Conservation (phyloP, 2,329 filamentous ascomycete genomes). For the Ceratocystis huliohia region DNA sequence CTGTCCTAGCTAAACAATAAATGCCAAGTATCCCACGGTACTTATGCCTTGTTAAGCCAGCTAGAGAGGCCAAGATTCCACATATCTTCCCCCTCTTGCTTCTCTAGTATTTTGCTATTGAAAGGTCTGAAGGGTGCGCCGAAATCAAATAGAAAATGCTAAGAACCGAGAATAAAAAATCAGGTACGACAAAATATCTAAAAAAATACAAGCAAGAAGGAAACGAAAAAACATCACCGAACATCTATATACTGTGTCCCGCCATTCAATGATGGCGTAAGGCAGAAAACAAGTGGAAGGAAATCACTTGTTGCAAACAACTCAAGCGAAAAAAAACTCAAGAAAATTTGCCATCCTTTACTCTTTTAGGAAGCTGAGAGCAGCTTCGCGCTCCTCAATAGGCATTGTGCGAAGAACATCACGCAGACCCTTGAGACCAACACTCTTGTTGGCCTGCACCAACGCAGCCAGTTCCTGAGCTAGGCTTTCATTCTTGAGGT, state of each 20-base stretch:
- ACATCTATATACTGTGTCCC: constrained; percentile 5
- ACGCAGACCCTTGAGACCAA: constrained; percentile 72
- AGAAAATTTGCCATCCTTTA: constrained; percentile 24
- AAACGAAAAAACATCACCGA: constrained; percentile 12
- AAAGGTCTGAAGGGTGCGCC: not conserved
- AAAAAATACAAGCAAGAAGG: constrained; percentile 3
- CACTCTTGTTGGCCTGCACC: constrained; percentile 42
- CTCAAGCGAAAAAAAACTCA: not conserved
- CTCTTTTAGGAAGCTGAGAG: constrained; percentile 49
- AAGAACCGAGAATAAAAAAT: not conserved
- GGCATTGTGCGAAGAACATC: constrained; percentile 78
- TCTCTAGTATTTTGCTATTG: not conserved
- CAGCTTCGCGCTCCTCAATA: constrained; percentile 73
- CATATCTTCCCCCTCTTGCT: constrained; percentile 12
- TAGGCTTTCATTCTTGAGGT: constrained; percentile 61
- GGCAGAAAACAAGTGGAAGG: constrained; percentile 14
- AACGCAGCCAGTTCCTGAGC: constrained; percentile 36
- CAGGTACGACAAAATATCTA: not conserved
- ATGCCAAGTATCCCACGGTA: constrained; percentile 20
- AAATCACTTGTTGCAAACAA: constrained; percentile 3
- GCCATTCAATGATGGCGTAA: not conserved
- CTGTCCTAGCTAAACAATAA: not conserved
- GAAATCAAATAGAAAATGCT: not conserved
- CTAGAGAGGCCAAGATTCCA: constrained; percentile 17
- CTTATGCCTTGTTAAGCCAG: not conserved